A percentile compares a stretch with the other conserved stretches of the same genome.
Evolutionary conservation across 2,329 filamentous ascomycete genomes (phyloP).

Genomic region (Aspergillus flavus): DNA sequence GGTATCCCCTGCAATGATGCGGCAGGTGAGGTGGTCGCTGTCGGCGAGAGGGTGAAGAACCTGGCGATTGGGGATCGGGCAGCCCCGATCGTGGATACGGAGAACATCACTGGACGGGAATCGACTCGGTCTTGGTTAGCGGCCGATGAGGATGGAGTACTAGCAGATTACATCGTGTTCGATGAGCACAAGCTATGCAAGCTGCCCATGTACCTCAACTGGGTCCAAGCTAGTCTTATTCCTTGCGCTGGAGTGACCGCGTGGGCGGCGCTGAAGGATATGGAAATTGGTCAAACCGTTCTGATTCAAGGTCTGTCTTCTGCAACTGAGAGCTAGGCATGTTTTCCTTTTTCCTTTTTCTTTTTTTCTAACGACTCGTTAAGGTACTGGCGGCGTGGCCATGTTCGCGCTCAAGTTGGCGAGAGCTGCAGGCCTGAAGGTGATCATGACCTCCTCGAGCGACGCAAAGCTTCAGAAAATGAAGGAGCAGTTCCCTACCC

Average conservation of each 20-base stretch:
- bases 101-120: conserved; percentile 44
- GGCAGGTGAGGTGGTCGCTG: conserved; percentile 44
- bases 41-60: conserved; percentile 38
- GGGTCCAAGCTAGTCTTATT: conserved; percentile 40
- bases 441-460: conserved; percentile 44
- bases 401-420: conserved; percentile 41
- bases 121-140: conserved; percentile 46
- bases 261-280: conserved; percentile 48
- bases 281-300: conserved; percentile 43
- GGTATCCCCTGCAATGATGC: conserved; percentile 45
- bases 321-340: no score
- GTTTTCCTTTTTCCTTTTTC: no score
- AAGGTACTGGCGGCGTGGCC: conserved; percentile 42
- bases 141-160: conserved; percentile 48
- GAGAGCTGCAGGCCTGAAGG: conserved; percentile 32
- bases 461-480: conserved; percentile 37
- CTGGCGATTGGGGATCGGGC: conserved; percentile 42
- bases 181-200: conserved; percentile 42
- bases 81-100: conserved; percentile 42
- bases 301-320: conserved; percentile 46
- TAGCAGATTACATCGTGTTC: conserved; percentile 48
- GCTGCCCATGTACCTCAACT: conserved; percentile 42
- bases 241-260: conserved; percentile 52
- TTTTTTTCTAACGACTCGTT: neutral
- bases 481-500: conserved; percentile 24